Base-by-base conservation (phyloP, 768 basidiomycete genomes). In the Rhizopogon salebrosus region DNA sequence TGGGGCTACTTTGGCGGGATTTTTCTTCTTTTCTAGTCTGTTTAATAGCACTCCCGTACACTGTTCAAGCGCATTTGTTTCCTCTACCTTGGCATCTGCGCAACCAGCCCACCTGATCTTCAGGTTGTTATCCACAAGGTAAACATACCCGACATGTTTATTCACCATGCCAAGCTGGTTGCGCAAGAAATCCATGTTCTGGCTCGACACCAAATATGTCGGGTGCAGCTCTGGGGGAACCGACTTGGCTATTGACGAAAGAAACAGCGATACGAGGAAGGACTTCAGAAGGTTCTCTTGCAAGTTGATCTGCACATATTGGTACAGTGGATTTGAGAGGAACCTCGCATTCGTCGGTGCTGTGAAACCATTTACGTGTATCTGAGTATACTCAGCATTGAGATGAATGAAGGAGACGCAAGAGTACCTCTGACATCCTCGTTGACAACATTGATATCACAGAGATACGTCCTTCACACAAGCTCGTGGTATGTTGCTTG, bases 271-370 rank as follows among this genome's bases (percentile, higher is more conserved):
- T 48, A 98, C 88, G 29, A 98, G 82, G 64, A 94, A 80, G 1
- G 89, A 89, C 72, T 97, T 97, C 57, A 98, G 80, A 5, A 89
- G 72, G 70, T 98, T 98, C 67, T 93, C 89, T 72, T 98, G 95
- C 24, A 95, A 76, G 69, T 98, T 98, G 66, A 98, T 84, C 76
- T 90, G 88, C 45, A 91, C 65, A 57, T 81, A 83, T 70, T 85
- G 87, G 65, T 83, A 92, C 18, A 78, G 67, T 2, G 86, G 80
- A 55, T 89, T 70, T 1, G 71, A 63, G 29, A 65, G 62, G 68
- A 78, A 87, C 35, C 73, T 76, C 2, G 65, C 67, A 54, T 84
- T 71, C 23, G 87, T 80, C 1, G 77, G 75, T 35, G 77, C 69
- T 4, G 78, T 74, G 65, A 92, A 95, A 45, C 86, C 84, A 54